Base-by-base conservation (phyloP, 2,329 filamentous ascomycete genomes). In the Penicillium sp. region DNA sequence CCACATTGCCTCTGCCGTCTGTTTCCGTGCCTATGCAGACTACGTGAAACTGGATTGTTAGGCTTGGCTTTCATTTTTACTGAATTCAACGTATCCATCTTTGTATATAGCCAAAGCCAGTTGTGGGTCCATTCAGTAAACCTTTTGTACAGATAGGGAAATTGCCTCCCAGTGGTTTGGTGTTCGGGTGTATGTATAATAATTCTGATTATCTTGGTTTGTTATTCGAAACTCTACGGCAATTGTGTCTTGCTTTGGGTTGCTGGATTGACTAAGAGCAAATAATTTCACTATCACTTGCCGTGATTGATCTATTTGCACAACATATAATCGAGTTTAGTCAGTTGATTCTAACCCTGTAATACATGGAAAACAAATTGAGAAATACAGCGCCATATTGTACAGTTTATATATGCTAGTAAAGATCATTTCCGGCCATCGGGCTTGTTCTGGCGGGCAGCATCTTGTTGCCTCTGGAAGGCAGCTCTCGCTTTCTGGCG, bases 1-100 rank as follows among this genome's bases (percentile, higher is more conserved):
- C 46, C 1, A 24, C 52, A 7, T 43, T 64, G 52, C 49, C 60
- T 41, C 39, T 59, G 45, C 58, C 58, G 42, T 41, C 53, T 33
- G 43, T 44, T 13, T 60, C 61, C 18, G 52, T 62, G 26, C 64
- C 64, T 15, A 66, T 66, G 64, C 57, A 58, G 21, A 61, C 58
- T 30, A 40, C 37, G 5, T 61, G 44, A 55, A 21, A 2, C 7
- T 30, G 27, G 13, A 3, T 30, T 30, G 27, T 5, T 30, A 5
- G 9, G 27, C n/a, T n/a, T n/a, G n/a, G n/a, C n/a, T n/a, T n/a
- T n/a, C n/a, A n/a, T n/a, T n/a, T n/a, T n/a, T n/a, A n/a, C n/a
- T n/a, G n/a, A n/a, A n/a, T n/a, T n/a, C n/a, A n/a, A n/a, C n/a
- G n/a, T n/a, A n/a, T n/a, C n/a, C n/a, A n/a, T n/a, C n/a, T n/a